Evolutionary conservation across 83 land plant species (phyloP).

Genomic region (Larix sibirica): DNA sequence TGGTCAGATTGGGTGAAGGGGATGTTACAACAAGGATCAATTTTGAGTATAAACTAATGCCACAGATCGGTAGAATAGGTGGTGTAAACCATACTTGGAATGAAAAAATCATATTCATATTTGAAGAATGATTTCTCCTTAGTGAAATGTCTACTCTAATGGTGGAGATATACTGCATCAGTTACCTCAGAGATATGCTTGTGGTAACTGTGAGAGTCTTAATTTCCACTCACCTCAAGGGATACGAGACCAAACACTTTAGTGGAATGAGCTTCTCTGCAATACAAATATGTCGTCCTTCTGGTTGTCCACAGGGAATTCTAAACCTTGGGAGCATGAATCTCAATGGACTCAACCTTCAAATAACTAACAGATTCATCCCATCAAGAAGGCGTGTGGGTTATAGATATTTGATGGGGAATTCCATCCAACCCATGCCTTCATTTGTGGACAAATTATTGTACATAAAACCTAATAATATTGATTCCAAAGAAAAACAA

Average conservation of each 20-base stretch:
- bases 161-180: constrained; percentile 39
- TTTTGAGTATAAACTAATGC: constrained; percentile 27
- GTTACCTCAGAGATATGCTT: constrained; percentile 21
- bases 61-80: constrained; percentile 37
- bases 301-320: constrained; percentile 59
- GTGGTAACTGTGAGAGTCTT: constrained; percentile 36
- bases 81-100: constrained; percentile 63
- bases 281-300: constrained; percentile 50
- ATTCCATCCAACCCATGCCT: not conserved
- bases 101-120: constrained; percentile 50
- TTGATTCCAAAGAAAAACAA: not conserved
- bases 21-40: constrained; percentile 49
- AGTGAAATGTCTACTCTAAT: constrained; percentile 31
- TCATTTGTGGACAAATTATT: no score
- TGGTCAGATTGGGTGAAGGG: no score
- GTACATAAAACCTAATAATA: not conserved
- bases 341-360: constrained; percentile 4
- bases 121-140: constrained; percentile 18
- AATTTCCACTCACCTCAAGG: constrained; percentile 16
- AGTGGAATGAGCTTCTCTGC: constrained; percentile 43
- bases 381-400: not conserved
- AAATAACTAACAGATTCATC: not conserved
- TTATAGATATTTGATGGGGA: not conserved
- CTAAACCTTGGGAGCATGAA: constrained; percentile 46
- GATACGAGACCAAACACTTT: not conserved